phyloP scores from a whole-genome alignment of 1,284 basidiomycete genomes.

The Ganoderma multipileum region DNA sequence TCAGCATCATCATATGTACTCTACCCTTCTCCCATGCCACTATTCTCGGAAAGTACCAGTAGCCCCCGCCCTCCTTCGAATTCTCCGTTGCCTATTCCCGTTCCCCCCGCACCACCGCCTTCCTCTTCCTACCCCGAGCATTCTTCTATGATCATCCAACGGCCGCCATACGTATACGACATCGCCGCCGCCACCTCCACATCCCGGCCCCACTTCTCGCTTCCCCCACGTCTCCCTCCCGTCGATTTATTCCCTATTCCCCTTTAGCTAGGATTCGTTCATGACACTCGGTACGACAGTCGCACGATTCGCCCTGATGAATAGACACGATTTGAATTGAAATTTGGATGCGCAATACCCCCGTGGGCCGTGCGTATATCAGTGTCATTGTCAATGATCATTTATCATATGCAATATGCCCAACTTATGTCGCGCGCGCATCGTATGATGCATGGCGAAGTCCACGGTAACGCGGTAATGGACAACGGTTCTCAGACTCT shows the following conservation, averaged over 20 bases:
- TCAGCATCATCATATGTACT: neutral
- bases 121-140: neutral
- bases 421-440: neutral
- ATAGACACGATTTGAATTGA: slow-evolving; percentile 6
- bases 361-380: too few species aligned
- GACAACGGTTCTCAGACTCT: slow-evolving; percentile 2
- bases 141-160: neutral
- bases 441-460: neutral
- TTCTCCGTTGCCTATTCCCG: neutral
- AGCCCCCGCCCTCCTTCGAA: neutral
- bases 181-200: slow-evolving; percentile 1
- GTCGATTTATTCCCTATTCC: neutral
- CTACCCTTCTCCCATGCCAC: neutral
- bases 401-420: neutral
- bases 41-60: slow-evolving; percentile 6
- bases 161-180: neutral
- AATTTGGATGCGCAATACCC: neutral
- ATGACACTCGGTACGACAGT: neutral
- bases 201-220: neutral
- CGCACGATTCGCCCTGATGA: slow-evolving; percentile 2
- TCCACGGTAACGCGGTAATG: too few species aligned
- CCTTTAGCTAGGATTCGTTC: neutral
- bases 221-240: neutral
- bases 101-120: neutral
- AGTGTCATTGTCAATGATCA: too few species aligned